phyloP scores from a whole-genome alignment of 441 rosid species.

The Isatis lusitanica region DNA sequence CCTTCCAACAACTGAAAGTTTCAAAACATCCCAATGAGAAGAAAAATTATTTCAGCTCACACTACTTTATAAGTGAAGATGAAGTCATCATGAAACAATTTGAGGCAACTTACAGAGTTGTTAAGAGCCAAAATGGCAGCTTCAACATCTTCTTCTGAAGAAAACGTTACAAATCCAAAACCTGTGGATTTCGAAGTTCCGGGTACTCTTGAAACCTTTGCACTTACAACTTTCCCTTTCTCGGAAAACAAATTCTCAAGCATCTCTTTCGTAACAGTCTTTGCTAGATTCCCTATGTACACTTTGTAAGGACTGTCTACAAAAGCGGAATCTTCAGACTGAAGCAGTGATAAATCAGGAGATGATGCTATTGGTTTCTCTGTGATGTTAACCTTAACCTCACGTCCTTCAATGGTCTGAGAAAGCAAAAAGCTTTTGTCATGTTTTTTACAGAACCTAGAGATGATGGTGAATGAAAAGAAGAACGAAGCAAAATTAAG shows the following conservation, averaged over 20 bases:
- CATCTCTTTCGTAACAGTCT: constrained; percentile 64
- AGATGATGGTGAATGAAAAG: neutral
- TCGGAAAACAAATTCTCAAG: constrained; percentile 66
- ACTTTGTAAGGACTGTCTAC: constrained; percentile 72
- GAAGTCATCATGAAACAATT: neutral
- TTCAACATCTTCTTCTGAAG: constrained; percentile 80
- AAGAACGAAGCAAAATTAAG: neutral
- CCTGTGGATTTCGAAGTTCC: constrained; percentile 87
- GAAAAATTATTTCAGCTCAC: neutral
- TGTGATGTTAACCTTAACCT: constrained; percentile 79
- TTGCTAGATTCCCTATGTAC: constrained; percentile 89
- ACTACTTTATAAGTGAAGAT: neutral
- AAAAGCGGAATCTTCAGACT: constrained; percentile 70
- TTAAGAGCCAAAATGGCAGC: constrained; percentile 69
- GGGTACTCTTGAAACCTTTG: constrained; percentile 77
- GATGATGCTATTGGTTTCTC: constrained; percentile 62
- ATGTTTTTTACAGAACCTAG: neutral
- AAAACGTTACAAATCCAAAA: constrained; percentile 84
- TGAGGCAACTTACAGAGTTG: constrained; percentile 62
- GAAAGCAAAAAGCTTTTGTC: neutral
- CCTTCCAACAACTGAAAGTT: constrained; percentile 76
- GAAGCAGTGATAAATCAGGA: constrained; percentile 52
- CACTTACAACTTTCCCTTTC: constrained; percentile 78
- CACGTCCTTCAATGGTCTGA: constrained; percentile 66
- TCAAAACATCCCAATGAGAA: neutral